These are phyloP conservation scores for Coemansia sp. DNA, from an alignment of 192 early-diverging fungal genomes.

Conservation along the genomic window DNA sequence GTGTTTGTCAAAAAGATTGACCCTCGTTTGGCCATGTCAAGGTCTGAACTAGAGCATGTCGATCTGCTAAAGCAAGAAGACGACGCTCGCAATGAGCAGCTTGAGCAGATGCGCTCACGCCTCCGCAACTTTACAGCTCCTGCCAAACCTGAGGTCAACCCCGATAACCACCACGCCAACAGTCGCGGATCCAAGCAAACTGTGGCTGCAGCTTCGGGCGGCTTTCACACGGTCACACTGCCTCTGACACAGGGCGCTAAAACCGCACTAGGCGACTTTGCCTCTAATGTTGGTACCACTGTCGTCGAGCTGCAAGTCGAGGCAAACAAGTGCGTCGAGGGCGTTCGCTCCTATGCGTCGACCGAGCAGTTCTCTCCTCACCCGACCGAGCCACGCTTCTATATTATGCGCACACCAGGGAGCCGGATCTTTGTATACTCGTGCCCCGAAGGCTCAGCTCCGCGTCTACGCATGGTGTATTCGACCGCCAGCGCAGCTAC, in stretches of 20 bases:
- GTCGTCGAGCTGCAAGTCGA: slow-evolving; percentile 48
- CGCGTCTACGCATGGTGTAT: slow-evolving; percentile 56
- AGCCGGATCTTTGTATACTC: slow-evolving; percentile 52
- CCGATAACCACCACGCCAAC: slow-evolving; percentile 45
- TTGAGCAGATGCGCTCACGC: slow-evolving; percentile 38
- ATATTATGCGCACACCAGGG: slow-evolving; percentile 47
- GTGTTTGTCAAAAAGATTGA: slow-evolving; percentile 45
- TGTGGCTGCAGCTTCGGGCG: slow-evolving; percentile 45
- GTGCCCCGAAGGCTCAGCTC: slow-evolving; percentile 47
- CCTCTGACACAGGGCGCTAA: slow-evolving; percentile 41
- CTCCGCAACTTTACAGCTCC: slow-evolving; percentile 27
- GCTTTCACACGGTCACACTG: slow-evolving; percentile 52
- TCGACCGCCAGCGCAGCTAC: slow-evolving; percentile 43
- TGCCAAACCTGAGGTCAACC: slow-evolving; percentile 7
- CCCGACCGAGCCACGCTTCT: slow-evolving; percentile 50
- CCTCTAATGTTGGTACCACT: slow-evolving; percentile 29
- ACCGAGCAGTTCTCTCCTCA: slow-evolving; percentile 40
- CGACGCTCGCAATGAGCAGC: slow-evolving; percentile 51
- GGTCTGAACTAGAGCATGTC: slow-evolving; percentile 47
- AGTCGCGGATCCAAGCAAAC: slow-evolving; percentile 38
- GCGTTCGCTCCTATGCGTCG: slow-evolving; percentile 26
- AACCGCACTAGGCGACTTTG: slow-evolving; percentile 28
- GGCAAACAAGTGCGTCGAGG: slow-evolving; percentile 30
- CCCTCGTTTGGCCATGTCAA: slow-evolving; percentile 52
- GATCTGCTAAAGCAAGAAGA: slow-evolving; percentile 49